Evolutionary conservation across 768 basidiomycete genomes (phyloP).

Genomic region (Mycena galopus): DNA sequence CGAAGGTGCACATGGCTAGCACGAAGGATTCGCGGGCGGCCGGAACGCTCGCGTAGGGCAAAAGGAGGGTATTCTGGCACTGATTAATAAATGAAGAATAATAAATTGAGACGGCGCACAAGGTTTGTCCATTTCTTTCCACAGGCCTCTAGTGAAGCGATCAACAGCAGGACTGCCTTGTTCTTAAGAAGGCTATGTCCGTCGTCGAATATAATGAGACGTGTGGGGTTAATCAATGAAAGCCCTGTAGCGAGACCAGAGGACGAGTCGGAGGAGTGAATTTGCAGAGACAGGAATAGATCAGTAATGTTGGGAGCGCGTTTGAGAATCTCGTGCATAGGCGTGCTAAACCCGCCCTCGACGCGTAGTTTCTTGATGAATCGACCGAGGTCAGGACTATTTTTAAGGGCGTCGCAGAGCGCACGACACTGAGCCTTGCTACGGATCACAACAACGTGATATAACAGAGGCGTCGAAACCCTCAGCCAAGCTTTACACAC

Average conservation of each 20-base stretch:
- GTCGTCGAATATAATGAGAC: slow-evolving; percentile 2
- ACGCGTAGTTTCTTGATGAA: slow-evolving; percentile 9
- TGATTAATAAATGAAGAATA: not conserved
- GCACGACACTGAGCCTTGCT: slow-evolving; percentile 16
- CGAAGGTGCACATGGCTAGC: not conserved
- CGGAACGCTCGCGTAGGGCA: not conserved
- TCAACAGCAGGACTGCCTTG: not conserved
- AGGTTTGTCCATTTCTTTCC: slow-evolving; percentile 5
- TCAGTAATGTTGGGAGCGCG: not conserved
- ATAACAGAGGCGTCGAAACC: slow-evolving; percentile 1
- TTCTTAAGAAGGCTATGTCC: not conserved
- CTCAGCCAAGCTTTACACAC: slow-evolving; percentile 21
- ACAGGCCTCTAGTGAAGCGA: not conserved
- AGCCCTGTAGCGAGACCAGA: not conserved
- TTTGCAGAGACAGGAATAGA: not conserved
- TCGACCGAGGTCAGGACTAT: slow-evolving; percentile 2
- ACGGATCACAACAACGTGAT: slow-evolving; percentile 5
- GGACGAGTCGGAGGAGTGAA: slow-evolving; percentile 3
- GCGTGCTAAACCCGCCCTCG: not conserved
- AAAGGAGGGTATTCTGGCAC: not conserved
- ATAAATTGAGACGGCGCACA: not conserved
- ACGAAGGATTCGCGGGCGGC: not conserved
- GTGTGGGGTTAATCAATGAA: slow-evolving; percentile 7
- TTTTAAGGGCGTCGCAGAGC: not conserved
- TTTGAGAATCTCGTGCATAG: not conserved